A percentile compares a stretch with the other conserved stretches of the same genome.
Conservation (phyloP, 345 rosid genomes). For the Noccaea bulbosa region DNA sequence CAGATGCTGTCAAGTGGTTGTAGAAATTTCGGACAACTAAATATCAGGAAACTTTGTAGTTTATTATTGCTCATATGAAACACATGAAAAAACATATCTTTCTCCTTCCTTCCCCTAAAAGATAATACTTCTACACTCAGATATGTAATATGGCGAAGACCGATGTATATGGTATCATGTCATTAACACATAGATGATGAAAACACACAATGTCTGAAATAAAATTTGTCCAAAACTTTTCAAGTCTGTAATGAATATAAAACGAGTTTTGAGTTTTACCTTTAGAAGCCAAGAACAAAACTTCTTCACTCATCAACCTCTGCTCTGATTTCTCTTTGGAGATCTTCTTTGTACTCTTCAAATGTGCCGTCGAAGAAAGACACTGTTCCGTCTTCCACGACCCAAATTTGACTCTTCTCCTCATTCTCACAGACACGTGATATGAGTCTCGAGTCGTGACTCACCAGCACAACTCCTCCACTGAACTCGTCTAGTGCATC, state of each 20-base stretch:
- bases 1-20: not conserved
- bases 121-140: slow-evolving; percentile 28
- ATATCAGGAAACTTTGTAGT: not conserved
- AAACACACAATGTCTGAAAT: slow-evolving; percentile 22
- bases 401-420: slow-evolving; percentile 90
- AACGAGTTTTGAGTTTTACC: slow-evolving; percentile 35
- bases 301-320: slow-evolving; percentile 73
- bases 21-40: not conserved
- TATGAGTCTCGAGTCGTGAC: slow-evolving; percentile 92
- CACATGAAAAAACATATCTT: slow-evolving; percentile 29
- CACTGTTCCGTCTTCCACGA: slow-evolving; percentile 85
- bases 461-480: slow-evolving; percentile 91
- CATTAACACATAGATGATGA: slow-evolving; percentile 22
- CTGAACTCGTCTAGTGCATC: slow-evolving; percentile 90
- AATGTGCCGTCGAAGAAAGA: slow-evolving; percentile 61
- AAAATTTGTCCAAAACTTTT: slow-evolving; percentile 30
- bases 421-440: slow-evolving; percentile 87
- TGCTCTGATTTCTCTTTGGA: slow-evolving; percentile 72
- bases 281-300: slow-evolving; percentile 32
- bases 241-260: slow-evolving; percentile 18
- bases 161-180: slow-evolving; percentile 22
- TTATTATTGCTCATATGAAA: slow-evolving; percentile 12
- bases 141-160: slow-evolving; percentile 25
- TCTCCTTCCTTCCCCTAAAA: slow-evolving; percentile 16
- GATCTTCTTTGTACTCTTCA: slow-evolving; percentile 86